A percentile compares a stretch with the other conserved stretches of the same genome.
These are phyloP conservation scores for Asterophora lycoperdoides DNA, from an alignment of 768 basidiomycete species.

Conservation along the genomic window DNA sequence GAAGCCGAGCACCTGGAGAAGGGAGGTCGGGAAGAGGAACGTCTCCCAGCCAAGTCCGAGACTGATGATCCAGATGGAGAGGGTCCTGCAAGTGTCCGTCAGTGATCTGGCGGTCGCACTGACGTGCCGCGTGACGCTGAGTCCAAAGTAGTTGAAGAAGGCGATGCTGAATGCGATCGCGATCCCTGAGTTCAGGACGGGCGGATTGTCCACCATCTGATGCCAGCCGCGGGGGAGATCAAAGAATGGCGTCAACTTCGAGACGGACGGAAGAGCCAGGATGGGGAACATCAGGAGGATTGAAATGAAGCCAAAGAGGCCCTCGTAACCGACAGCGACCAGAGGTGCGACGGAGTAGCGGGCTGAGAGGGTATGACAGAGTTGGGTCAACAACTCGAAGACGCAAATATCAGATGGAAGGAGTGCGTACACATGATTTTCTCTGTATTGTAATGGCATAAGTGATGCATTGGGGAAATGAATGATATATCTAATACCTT, in stretches of 20 bases:
- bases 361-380: conserved; percentile 24
- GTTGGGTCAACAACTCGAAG: neutral
- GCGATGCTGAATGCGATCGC: conserved; percentile 76
- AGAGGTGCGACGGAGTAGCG: conserved; percentile 84
- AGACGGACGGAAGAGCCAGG: conserved; percentile 64
- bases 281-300: conserved; percentile 79
- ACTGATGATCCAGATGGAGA: conserved; percentile 94
- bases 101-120: conserved; percentile 89
- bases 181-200: conserved; percentile 62
- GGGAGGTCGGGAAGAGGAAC: conserved; percentile 73
- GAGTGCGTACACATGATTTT: conserved; percentile 70
- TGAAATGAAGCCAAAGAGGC: conserved; percentile 82
- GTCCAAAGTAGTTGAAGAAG: conserved; percentile 84
- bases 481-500: conserved; percentile 38
- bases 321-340: conserved; percentile 92
- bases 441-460: conserved; percentile 42
- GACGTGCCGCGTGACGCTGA: conserved; percentile 90
- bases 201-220: conserved; percentile 79
- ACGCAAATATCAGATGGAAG: neutral
- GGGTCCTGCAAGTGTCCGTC: conserved; percentile 92
- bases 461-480: conserved; percentile 1
- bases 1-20: conserved; percentile 84
- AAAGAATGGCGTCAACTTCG: conserved; percentile 67
- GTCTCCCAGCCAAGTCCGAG: conserved; percentile 88
- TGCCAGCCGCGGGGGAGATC: conserved; percentile 87